A percentile compares a stretch with the other conserved stretches of the same genome.
Evolutionary conservation across 805 yeast genomes (phyloP).

Genomic region (Clavispora fructus): DNA sequence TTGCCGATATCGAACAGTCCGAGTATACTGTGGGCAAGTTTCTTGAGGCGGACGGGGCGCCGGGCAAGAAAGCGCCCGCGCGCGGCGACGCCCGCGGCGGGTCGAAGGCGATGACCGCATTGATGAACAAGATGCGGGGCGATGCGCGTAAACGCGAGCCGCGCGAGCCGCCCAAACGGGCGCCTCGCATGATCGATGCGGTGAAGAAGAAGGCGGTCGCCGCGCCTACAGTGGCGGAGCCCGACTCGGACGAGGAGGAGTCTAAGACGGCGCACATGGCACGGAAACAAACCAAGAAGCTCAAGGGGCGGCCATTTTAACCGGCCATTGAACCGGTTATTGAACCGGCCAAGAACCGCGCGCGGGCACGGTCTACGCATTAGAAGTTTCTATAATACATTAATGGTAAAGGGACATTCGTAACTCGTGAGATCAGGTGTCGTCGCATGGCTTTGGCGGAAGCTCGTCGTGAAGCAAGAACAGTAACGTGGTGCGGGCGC

Average conservation of each 20-base stretch:
- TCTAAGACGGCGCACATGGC: constrained; percentile 10
- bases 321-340: too few relatives aligned
- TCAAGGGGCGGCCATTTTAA: constrained; percentile 12
- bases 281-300: constrained; percentile 5
- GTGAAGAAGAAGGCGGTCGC: background rate
- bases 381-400: background rate
- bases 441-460: background rate
- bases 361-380: too few relatives aligned
- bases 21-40: constrained; percentile 25
- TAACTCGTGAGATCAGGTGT: background rate
- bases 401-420: background rate
- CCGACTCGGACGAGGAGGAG: constrained; percentile 14
- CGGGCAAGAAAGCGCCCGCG: constrained; percentile 1
- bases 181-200: background rate
- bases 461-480: constrained; percentile 1
- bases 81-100: constrained; percentile 10
- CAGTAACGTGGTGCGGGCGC: background rate
- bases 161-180: constrained; percentile 4
- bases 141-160: constrained; percentile 12
- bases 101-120: constrained; percentile 34
- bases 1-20: constrained; percentile 15
- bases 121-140: constrained; percentile 33
- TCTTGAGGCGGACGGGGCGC: constrained; percentile 10
- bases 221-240: background rate
- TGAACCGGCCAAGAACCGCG: too few relatives aligned